Conservation (phyloP, 2,329 filamentous ascomycete species). For the Phoma herbarum region DNA sequence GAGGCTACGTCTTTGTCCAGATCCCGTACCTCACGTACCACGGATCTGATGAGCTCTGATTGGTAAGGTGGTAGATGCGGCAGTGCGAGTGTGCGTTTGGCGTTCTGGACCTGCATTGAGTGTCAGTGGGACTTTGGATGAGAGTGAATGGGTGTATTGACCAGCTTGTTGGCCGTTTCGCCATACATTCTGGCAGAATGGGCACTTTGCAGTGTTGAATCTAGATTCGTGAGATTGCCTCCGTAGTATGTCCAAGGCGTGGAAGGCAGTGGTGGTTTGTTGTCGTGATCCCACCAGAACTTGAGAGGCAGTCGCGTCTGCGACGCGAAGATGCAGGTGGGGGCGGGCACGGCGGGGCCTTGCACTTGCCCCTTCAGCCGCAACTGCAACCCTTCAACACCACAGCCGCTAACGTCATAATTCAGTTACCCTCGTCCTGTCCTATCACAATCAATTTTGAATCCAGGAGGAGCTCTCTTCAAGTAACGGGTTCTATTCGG, state of each 20-base stretch:
- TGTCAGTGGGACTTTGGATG: background rate
- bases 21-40: slow-evolving; percentile 91
- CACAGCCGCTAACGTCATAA: slow-evolving; percentile 10
- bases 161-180: slow-evolving; percentile 85
- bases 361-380: slow-evolving; percentile 28
- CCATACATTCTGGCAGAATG: slow-evolving; percentile 74
- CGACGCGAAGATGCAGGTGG: slow-evolving; percentile 26
- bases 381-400: background rate
- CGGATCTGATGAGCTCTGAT: slow-evolving; percentile 85
- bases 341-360: slow-evolving; percentile 19
- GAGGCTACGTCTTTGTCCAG: slow-evolving; percentile 84
- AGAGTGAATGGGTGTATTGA: slow-evolving; percentile 51
- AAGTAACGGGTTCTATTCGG: background rate
- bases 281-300: slow-evolving; percentile 13
- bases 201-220: background rate
- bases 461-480: background rate
- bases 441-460: background rate
- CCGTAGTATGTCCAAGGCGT: background rate
- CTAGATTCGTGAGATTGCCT: background rate
- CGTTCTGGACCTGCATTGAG: slow-evolving; percentile 79
- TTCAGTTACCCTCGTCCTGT: background rate
- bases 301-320: slow-evolving; percentile 26
- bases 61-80: slow-evolving; percentile 89
- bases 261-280: slow-evolving; percentile 6
- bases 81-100: slow-evolving; percentile 91